Evolutionary conservation across 1,284 basidiomycete genomes (phyloP).

Genomic region (Fomitopsis pinicola): DNA sequence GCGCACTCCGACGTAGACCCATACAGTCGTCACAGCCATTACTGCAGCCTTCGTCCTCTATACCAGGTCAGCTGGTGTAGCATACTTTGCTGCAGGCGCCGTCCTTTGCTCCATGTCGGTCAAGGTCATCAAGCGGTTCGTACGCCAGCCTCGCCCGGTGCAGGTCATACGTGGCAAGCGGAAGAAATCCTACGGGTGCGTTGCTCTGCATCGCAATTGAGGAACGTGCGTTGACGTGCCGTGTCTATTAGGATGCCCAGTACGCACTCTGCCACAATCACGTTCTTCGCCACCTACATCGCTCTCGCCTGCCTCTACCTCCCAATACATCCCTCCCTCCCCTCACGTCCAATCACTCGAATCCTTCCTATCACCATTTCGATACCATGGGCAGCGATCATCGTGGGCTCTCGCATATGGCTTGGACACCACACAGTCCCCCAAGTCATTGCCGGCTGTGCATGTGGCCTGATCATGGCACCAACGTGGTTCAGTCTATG

Average conservation of each 20-base stretch:
- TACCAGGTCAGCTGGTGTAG: slow-evolving; percentile 64
- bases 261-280: slow-evolving; percentile 78
- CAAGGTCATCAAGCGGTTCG: slow-evolving; percentile 62
- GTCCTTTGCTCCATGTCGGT: slow-evolving; percentile 58
- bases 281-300: slow-evolving; percentile 69
- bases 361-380: slow-evolving; percentile 41
- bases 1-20: slow-evolving; percentile 20
- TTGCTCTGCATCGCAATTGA: slow-evolving; percentile 9
- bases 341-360: slow-evolving; percentile 29
- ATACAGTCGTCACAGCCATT: slow-evolving; percentile 47
- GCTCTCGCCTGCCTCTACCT: slow-evolving; percentile 53
- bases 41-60: slow-evolving; percentile 58
- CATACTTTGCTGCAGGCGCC: slow-evolving; percentile 67
- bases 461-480: slow-evolving; percentile 56
- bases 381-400: slow-evolving; percentile 49
- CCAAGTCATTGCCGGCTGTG: slow-evolving; percentile 68
- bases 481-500: slow-evolving; percentile 62
- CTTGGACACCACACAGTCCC: slow-evolving; percentile 78
- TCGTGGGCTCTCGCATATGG: slow-evolving; percentile 70
- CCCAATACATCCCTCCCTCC: slow-evolving; percentile 45
- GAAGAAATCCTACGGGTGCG: slow-evolving; percentile 65
- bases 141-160: slow-evolving; percentile 72
- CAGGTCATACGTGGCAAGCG: slow-evolving; percentile 30
- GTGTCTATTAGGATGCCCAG: slow-evolving; percentile 78
- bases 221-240: not conserved